Base-by-base conservation (phyloP, 805 yeast species). In the Babjeviella inositovora region DNA sequence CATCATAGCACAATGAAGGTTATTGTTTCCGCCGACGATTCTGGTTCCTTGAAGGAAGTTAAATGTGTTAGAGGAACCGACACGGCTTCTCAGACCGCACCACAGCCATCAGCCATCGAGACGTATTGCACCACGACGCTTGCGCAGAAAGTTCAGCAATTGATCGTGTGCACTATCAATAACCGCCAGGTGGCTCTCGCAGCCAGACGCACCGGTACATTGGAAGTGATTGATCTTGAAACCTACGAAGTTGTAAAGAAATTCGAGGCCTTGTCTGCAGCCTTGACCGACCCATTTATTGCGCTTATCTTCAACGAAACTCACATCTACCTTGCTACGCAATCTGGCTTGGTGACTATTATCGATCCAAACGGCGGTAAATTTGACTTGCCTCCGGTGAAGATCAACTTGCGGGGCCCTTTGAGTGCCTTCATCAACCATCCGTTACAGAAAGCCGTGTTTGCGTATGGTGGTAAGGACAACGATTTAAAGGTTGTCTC, bases 381-480 rank as follows among this genome's bases (percentile, higher is more conserved):
- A n/a, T 43, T 50, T 23, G 43, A 42, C 35, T 20, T 37, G 14
- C 41, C 38, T 7, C 62, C 62, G 4, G 25, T 44, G 4, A 23
- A 28, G 13, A 25, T 53, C 11, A 32, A 43, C 13, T 33, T 71
- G 6, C 49, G 45, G 19, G 69, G 60, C 3, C 67, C 71, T 5
- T 41, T 73, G 19, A 48, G 57, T 27, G 44, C 69, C 17, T 64
- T 62, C 38, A 41, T 45, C 8, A 42, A 48, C 15, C 68, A 68
- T 35, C 72, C 70, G 4, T 37, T 43, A 9, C 57, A 53, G 11
- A 41, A 43, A 6, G 63, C 66, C 12, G 43, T 70, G 2, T 68
- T 77, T 45, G 93, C 90, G 1, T 66, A 55, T 37, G 96, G 96
- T 17, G 98, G 97, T 14, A 68, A 80, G 38, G 92, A 84, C 35